These are phyloP conservation scores for Podaxis mareebaensis DNA, from an alignment of 768 basidiomycete species.

Conservation along the genomic window DNA sequence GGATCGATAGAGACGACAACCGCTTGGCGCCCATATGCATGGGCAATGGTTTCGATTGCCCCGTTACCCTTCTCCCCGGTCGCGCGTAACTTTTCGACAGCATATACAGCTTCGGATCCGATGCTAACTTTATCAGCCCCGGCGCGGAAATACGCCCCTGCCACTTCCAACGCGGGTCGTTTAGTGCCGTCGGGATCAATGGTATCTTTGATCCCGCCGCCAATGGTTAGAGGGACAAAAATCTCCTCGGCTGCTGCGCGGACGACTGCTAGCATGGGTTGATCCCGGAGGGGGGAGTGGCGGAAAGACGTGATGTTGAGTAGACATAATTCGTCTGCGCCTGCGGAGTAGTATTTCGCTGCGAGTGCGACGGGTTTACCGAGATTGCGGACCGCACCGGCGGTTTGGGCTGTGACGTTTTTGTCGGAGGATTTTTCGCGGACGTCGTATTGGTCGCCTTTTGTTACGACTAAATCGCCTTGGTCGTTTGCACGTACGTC, in stretches of 20 bases:
- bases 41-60: constrained; percentile 91
- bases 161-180: constrained; percentile 89
- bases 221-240: constrained; percentile 97
- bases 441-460: constrained; percentile 99
- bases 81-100: constrained; percentile 79
- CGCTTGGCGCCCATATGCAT: constrained; percentile 90
- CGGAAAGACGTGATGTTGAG: constrained; percentile 99
- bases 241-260: constrained; percentile 85
- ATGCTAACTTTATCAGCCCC: constrained; percentile 99
- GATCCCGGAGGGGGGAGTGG: constrained; percentile 90
- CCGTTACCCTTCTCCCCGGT: constrained; percentile 57
- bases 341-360: constrained; percentile 78
- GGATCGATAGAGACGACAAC: constrained; percentile 99
- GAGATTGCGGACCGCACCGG: constrained; percentile 89
- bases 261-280: constrained; percentile 98
- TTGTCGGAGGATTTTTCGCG: constrained; percentile 62
- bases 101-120: constrained; percentile 93
- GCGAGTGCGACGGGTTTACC: constrained; percentile 96
- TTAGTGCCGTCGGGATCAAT: constrained; percentile 93
- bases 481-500: constrained; percentile 96
- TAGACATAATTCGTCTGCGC: constrained; percentile 95
- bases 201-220: constrained; percentile 96
- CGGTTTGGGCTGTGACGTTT: constrained; percentile 41
- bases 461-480: constrained; percentile 97
- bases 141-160: constrained; percentile 92